Evolutionary conservation across 257 asterid species (phyloP), one percentile per base, ranked within the genome.

Genomic region (Nicotiana paniculata): DNA sequence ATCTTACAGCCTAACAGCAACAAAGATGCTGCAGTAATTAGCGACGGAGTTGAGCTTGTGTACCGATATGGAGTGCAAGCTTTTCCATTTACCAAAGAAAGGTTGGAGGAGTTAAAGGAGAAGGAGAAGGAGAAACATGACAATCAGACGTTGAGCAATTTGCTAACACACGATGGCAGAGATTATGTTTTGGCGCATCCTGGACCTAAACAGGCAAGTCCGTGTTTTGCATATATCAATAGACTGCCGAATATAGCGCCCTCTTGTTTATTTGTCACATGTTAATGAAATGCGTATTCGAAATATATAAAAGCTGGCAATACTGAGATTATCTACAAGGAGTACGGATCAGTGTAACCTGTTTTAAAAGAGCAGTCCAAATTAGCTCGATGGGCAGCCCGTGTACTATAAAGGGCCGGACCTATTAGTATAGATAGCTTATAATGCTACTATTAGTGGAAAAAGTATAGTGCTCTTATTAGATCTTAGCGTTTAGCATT

Each of bases 11-110:
- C 91, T 5, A 53, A 79, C n/a, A 61, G 32, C 54, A 43, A 24
- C 83, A 75, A 82, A 53, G 87, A 64, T 26, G 83, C 77, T n/a
- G 76, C 83, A 3, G 85, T 53, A 1, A 81, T 78, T 46, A 81
- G 18, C n/a, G 90, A 89, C 11, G 96, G 93, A 6, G 93, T 90
- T 12, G 95, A 92, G 77, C 84, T 91, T 18, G 77, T 93, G 28
- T 84, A 88, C 54, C 90, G 93, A 5, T 88, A 90, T 39, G 95
- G 95, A 1, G 66, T 64, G 8, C 89, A 85, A 81, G 97, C 89
- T n/a, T 88, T 88, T 88, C 97, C 97, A 0, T 93, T 93, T 77
- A 92, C 93, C 2, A 83, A 84, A 37, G 85, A 85, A 77, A 90
- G 89, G 81, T 77, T 92, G 83, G 88, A 70, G 68, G 97, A 89